Conservation (phyloP, 2,329 filamentous ascomycete genomes). For the Moelleriella libera region DNA sequence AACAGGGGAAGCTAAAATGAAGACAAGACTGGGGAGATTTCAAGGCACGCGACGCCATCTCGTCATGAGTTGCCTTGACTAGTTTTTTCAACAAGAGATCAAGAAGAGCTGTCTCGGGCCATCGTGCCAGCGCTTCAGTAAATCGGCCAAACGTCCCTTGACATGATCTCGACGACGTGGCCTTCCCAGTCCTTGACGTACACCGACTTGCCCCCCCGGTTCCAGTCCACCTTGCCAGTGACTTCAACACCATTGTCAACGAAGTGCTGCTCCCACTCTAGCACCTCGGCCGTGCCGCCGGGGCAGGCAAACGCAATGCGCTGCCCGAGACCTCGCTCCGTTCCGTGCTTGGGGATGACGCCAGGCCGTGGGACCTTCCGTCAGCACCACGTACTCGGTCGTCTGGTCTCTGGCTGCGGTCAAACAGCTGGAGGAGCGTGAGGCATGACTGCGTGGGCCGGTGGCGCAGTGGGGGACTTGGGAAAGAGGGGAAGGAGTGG, state of each 20-base stretch:
- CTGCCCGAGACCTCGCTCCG: conserved; percentile 2
- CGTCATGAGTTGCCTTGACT: too few relatives aligned
- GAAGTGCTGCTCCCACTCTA: conserved; percentile 2
- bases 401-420: neutral
- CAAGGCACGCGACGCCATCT: too few relatives aligned
- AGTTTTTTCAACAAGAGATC: neutral
- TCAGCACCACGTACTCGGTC: neutral
- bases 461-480: too few relatives aligned
- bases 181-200: conserved; percentile 3
- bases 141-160: conserved; percentile 1
- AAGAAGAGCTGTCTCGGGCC: neutral
- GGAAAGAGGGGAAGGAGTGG: too few relatives aligned
- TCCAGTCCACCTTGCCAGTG: neutral
- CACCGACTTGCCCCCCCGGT: conserved; percentile 1
- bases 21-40: too few relatives aligned
- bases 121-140: neutral
- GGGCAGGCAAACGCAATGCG: conserved; percentile 3
- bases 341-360: conserved; percentile 2
- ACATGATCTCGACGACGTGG: conserved; percentile 2
- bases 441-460: too few relatives aligned
- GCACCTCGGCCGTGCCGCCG: neutral
- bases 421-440: conserved; percentile 1
- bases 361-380: neutral
- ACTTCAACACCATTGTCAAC: neutral
- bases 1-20: too few relatives aligned